These are phyloP conservation scores for Glycine soja DNA, from an alignment of 306 rosid genomes.

Conservation along the genomic window DNA sequence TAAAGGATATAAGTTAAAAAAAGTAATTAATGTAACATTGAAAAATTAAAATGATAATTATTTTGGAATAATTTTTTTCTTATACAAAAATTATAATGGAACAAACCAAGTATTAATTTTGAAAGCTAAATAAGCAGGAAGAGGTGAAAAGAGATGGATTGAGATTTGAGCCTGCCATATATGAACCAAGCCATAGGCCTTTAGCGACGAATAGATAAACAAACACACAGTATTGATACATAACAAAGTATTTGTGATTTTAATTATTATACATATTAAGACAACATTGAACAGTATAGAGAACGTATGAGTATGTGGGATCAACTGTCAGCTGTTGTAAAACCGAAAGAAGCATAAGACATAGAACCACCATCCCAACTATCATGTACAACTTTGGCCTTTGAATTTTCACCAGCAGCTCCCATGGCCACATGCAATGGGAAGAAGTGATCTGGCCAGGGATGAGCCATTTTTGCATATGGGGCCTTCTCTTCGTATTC, in stretches of 20 bases:
- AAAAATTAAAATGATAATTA: too few relatives aligned
- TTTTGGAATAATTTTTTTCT: too few relatives aligned
- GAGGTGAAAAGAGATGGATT: background rate
- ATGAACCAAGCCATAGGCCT: background rate
- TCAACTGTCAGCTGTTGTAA: conserved; percentile 35
- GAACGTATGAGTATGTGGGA: background rate
- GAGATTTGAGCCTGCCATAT: background rate
- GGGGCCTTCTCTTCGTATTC: conserved; percentile 53
- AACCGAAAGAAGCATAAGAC: conserved; percentile 53
- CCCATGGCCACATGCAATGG: conserved; percentile 62
- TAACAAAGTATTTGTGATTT: background rate
- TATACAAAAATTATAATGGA: too few relatives aligned
- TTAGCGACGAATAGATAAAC: background rate
- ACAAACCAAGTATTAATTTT: too few relatives aligned
- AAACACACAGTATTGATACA: background rate
- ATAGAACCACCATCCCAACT: conserved; percentile 54
- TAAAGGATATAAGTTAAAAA: too few relatives aligned
- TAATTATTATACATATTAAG: conserved; percentile 6
- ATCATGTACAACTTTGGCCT: conserved; percentile 52
- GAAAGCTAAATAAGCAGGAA: background rate
- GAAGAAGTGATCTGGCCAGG: conserved; percentile 54
- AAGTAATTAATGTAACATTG: too few relatives aligned
- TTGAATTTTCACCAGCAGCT: conserved; percentile 57
- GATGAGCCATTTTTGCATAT: conserved; percentile 56
- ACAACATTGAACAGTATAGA: background rate